Base-by-base conservation (phyloP, 1,284 basidiomycete genomes). In the Moesziomyces aphidis region DNA sequence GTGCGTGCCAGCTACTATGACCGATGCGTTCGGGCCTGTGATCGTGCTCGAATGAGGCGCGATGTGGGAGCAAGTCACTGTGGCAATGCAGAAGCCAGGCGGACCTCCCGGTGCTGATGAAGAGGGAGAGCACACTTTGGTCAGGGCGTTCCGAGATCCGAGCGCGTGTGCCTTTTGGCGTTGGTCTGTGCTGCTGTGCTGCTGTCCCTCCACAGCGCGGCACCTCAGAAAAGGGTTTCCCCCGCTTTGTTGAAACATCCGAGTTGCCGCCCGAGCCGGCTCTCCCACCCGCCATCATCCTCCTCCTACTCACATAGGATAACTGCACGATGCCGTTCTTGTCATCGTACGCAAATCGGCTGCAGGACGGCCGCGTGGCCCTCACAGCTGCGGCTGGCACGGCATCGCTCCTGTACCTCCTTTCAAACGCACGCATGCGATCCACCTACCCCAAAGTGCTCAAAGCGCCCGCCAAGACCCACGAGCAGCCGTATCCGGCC, bases 391-490 rank as follows among this genome's bases (percentile, higher is more conserved):
- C 60, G 13, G 70, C 70, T n/a, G 70, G 70, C 4, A 61, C 61
- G 1, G 70, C 61, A 11, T 73, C 70, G 4, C 61, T 73, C 22
- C 53, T 68, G 39, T 67, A 62, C 47, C 64, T 68, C 23, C 1
- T 68, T 22, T 56, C 61, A 22, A 64, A 50, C 42, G 52, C 61
- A 6, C 54, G 58, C 11, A 49, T 69, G 22, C 66, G 65, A 9
- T 58, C 71, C 49, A 74, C 55, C 50, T 65, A 65, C 26, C 71
- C 71, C 39, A 74, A 69, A 43, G 39, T 74, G 21, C 62, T 74
- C 61, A 61, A 60, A 50, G 66, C 71, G 10, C 71, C 71, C 26
- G 58, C 57, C 51, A 74, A 69, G 52, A 65, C 50, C 53, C 51
- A 61, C 36, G 58, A 61, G 3, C 66, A 39, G 21, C 71, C 71